Evolutionary conservation across 805 yeast genomes (phyloP), one percentile per base, ranked within the genome.

Genomic region (Scheffersomyces amazonensis): DNA sequence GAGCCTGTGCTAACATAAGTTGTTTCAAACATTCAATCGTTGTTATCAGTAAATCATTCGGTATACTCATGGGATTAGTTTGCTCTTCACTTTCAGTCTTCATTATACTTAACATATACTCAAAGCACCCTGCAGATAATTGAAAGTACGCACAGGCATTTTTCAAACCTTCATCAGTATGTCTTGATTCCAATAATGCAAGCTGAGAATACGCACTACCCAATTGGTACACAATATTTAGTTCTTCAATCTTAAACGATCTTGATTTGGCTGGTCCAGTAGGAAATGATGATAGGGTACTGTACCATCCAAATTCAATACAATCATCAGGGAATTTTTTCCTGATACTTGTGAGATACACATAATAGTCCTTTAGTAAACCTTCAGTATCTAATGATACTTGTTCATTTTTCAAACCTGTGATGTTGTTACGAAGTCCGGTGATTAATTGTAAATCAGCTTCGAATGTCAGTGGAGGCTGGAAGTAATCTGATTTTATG

Each of bases 1-100:
- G 96, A 0, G 96, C 93, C 51, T 87, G 96, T 0, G 95, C 93
- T 28, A 85, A 53, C 76, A 77, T 76, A 24, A 88, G 52, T 10
- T 55, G 47, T 25, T 70, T 60, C 37, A 89, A 60, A 13, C 80
- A 66, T 10, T 64, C 60, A 8, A 84, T 50, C 0, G 87, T 76
- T 10, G 70, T 69, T 1, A 40, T 31, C 28, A 77, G 78, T 12
- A 86, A 58, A 36, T 79, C 87, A 71, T 69, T 7, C 56, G 53
- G 47, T 10, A 42, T 19, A 9, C 27, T 15, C 3, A 29, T 11
- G 35, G 21, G 12, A 4, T 10, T 29, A 15, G 20, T 27, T 7
- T 25, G 34, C 13, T 36, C 28, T 16, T 38, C 36, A 16, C 16
- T 29, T 11, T 27, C 23, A 10, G 18, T 32, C 37, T 31, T 19